Percentiles rank a stretch among this genome's conserved stretches.
Conservation (phyloP, 768 basidiomycete genomes). For the Amanita muscaria region DNA sequence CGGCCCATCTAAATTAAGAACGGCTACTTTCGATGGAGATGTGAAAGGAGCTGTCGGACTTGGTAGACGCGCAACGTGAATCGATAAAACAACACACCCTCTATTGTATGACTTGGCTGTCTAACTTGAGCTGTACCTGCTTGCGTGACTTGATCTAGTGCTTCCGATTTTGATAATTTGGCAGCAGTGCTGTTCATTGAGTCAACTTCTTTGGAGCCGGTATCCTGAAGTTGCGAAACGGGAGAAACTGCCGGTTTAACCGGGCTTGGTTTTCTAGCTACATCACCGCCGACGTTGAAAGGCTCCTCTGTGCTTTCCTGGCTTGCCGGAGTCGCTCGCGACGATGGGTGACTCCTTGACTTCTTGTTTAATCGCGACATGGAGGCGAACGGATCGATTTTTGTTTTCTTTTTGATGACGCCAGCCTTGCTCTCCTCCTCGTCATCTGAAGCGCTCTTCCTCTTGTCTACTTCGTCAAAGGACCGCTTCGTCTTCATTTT, state of each 20-base stretch:
- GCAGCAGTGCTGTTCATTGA: not conserved
- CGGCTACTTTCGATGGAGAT: conserved; percentile 26
- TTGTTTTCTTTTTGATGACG: conserved; percentile 50
- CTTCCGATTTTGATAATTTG: not conserved
- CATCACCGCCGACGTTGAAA: not conserved
- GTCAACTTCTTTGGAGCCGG: not conserved
- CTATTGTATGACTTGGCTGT: too few species aligned
- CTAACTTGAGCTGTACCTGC: too few species aligned
- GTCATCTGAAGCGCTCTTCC: conserved; percentile 26
- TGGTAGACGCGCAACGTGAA: too few species aligned
- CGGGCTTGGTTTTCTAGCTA: not conserved
- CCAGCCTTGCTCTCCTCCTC: conserved; percentile 54
- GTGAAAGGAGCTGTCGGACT: conserved; percentile 13
- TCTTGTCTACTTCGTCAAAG: conserved; percentile 31
- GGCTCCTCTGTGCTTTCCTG: not conserved
- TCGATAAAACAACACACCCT: too few species aligned
- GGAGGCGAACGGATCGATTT: conserved; percentile 48
- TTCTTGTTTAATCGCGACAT: conserved; percentile 35
- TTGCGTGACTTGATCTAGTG: too few species aligned
- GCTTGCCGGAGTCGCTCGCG: not conserved
- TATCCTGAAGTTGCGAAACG: not conserved
- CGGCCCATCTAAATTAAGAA: conserved; percentile 51
- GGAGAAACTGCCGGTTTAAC: not conserved
- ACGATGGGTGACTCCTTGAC: not conserved
- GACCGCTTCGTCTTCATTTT: conserved; percentile 31